These are phyloP conservation scores for Cytospora mali DNA, from an alignment of 2,329 filamentous ascomycete species.

Conservation along the genomic window DNA sequence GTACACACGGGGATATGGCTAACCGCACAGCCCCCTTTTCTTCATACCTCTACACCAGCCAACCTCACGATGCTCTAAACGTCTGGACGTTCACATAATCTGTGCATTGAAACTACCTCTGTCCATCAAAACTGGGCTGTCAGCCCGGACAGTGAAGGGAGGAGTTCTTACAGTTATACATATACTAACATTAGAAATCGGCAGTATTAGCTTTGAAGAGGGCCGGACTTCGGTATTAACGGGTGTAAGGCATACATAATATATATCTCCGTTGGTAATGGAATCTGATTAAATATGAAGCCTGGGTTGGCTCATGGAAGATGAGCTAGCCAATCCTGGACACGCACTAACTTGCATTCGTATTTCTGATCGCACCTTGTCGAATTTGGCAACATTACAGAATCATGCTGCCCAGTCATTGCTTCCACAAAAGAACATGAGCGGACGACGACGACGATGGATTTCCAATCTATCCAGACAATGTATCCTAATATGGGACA, in stretches of 20 bases:
- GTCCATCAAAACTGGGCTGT: neutral
- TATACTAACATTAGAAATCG: too few species aligned
- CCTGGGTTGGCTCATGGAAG: neutral
- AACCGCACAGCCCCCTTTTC: neutral
- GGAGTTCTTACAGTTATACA: neutral
- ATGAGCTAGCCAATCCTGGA: neutral
- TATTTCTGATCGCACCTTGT: neutral
- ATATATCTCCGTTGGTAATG: neutral
- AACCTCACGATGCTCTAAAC: neutral
- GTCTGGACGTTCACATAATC: too few species aligned
- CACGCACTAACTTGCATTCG: neutral
- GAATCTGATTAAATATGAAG: neutral
- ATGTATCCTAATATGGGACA: too few species aligned
- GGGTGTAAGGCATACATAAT: too few species aligned
- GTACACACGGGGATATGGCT: neutral
- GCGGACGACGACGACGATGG: neutral
- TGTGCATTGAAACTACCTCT: neutral
- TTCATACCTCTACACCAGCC: neutral
- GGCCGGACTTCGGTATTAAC: too few species aligned
- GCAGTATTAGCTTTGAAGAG: too few species aligned
- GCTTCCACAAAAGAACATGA: neutral
- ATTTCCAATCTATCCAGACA: neutral
- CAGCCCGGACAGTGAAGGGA: neutral
- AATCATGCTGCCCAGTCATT: too few species aligned
- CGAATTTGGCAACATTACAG: neutral